These are phyloP conservation scores for Carex arenaria DNA, from an alignment of 202 grass and related monocot species.

Conservation along the genomic window DNA sequence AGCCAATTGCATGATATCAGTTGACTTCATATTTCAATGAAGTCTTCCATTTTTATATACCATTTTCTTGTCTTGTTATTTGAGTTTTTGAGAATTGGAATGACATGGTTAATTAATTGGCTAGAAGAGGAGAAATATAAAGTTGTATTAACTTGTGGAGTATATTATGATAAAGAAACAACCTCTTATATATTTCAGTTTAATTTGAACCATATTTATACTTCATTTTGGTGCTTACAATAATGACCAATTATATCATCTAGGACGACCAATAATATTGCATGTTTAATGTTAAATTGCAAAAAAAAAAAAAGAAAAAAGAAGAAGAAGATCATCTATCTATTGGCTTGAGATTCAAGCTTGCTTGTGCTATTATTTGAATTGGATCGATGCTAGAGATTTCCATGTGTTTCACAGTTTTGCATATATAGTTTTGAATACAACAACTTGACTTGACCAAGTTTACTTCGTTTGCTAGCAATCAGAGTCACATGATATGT, in stretches of 20 bases:
- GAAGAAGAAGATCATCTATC: background rate
- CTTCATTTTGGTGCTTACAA: background rate
- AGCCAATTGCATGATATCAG: background rate
- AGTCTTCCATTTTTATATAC: background rate
- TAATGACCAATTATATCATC: background rate
- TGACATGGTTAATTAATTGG: background rate
- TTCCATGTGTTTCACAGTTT: conserved; percentile 7
- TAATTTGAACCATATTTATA: background rate
- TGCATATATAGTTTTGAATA: background rate
- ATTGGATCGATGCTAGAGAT: background rate
- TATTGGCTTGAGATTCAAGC: background rate
- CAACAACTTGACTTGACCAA: conserved; percentile 2
- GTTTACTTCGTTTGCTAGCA: background rate
- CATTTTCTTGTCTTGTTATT: background rate
- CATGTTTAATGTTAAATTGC: conserved; percentile 5
- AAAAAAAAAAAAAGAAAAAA: too few species aligned
- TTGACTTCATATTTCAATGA: conserved; percentile 7
- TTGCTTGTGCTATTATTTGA: conserved; percentile 9
- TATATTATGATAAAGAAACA: too few species aligned
- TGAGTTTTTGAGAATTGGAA: conserved; percentile 3
- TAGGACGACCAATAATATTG: background rate
- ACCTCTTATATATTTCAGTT: background rate
- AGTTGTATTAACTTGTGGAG: background rate
- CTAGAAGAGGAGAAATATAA: background rate
- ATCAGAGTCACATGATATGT: conserved; percentile 6